Evolutionary conservation across 2,329 filamentous ascomycete species (phyloP), one percentile per base, ranked within the genome.

Genomic region (Sporothrix dimorphospora): DNA sequence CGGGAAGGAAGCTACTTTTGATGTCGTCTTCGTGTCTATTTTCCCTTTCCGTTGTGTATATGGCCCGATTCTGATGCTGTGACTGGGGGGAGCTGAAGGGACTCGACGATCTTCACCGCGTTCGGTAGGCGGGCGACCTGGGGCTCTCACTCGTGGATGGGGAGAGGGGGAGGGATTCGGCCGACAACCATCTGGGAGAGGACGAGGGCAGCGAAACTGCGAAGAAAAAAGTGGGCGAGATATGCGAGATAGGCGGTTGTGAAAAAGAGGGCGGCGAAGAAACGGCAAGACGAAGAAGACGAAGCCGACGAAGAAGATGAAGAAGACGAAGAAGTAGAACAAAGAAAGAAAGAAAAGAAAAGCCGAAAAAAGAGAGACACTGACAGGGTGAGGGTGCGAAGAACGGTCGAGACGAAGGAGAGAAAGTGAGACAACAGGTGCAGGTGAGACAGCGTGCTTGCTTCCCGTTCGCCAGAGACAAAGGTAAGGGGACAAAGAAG

Each of bases 61-160:
- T 61, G 55, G 53, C 24, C 55, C 34, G 34, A 63, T 42, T 21
- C 19, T 19, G 16, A 8, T 9, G n/a, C 19, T 27, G 59, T 42
- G 59, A 63, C 57, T 63, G 57, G 57, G 57, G 57, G 21, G 55
- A 67, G 63, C 59, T 69, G 65, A 55, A 53, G n/a, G 70, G 67
- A n/a, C 47, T 40, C 61, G 74, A 65, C 70, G 74, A 75, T 75
- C 74, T 73, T 75, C 53, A 45, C 72, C 63, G 49, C 16, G 67
- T 73, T 73, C 19, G 67, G 72, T 27, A 69, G 57, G 71, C 66
- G 71, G 71, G 71, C 66, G 38, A 65, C 12, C 59, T 24, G 14
- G 34, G 57, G 59, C 38, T 65, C 59, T 65, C 21, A 7, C 9
- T 55, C 51, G 53, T 68, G 71, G 34, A 69, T 66, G 45, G 63